These are phyloP conservation scores for Alternaria brassicae DNA, from an alignment of 2,329 filamentous ascomycete species.

Conservation along the genomic window DNA sequence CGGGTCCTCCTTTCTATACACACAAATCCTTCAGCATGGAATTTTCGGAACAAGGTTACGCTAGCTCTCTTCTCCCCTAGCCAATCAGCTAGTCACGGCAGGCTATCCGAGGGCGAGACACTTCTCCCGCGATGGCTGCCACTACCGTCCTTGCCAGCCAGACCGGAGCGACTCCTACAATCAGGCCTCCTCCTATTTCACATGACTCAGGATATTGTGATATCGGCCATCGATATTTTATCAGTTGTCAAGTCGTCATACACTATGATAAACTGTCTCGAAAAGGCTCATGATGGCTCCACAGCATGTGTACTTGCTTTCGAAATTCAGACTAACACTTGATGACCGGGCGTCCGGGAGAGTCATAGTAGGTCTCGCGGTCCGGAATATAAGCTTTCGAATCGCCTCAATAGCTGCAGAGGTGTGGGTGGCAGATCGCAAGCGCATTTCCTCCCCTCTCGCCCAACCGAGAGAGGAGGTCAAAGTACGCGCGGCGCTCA, in stretches of 20 bases:
- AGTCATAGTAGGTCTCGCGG: neutral
- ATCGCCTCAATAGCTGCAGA: neutral
- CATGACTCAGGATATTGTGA: neutral
- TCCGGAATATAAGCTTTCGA: neutral
- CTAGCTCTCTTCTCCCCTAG: neutral
- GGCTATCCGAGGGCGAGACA: slow-evolving; percentile 6
- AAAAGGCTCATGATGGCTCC: neutral
- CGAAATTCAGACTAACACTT: neutral
- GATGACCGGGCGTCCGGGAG: neutral
- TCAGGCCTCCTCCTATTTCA: neutral
- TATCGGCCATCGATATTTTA: neutral
- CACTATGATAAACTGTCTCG: neutral
- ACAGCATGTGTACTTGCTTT: neutral
- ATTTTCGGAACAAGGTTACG: neutral
- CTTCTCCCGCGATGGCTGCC: neutral
- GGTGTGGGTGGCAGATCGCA: neutral
- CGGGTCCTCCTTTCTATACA: neutral
- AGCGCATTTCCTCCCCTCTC: neutral
- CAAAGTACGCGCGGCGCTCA: neutral
- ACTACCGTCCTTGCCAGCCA: neutral
- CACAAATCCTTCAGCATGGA: neutral
- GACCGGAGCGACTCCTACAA: neutral
- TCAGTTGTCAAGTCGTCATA: neutral
- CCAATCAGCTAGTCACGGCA: slow-evolving; percentile 4
- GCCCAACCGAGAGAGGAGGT: neutral